phyloP scores from a whole-genome alignment of 148 eudicot species.

The Bassia scoparia region DNA sequence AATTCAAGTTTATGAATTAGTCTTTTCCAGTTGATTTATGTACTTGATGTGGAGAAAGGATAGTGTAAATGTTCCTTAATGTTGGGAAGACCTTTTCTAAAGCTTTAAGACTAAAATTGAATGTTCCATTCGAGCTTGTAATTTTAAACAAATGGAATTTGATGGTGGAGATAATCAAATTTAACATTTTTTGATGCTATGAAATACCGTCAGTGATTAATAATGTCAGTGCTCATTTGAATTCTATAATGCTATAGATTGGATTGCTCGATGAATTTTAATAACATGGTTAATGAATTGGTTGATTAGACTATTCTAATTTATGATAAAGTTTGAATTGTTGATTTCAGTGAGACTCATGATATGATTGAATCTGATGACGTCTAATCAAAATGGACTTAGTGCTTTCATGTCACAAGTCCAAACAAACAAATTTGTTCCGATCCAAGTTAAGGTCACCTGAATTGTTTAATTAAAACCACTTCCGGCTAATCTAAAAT shows the following conservation, averaged over 20 bases:
- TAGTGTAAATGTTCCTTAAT: neutral
- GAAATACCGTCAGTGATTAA: neutral
- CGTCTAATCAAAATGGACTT: no score
- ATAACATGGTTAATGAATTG: no score
- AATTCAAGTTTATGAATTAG: no score
- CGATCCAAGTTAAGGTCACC: neutral
- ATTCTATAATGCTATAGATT: no score
- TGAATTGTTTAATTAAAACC: neutral
- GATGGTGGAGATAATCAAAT: constrained; percentile 4
- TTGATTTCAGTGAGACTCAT: no score
- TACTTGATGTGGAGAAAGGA: no score
- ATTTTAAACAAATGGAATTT: constrained; percentile 19
- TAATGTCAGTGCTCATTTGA: neutral
- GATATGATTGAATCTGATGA: no score
- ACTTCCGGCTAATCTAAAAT: neutral
- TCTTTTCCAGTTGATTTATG: no score
- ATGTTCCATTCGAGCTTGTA: neutral
- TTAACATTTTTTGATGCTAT: constrained; percentile 18
- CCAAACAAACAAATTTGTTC: neutral
- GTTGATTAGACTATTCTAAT: neutral
- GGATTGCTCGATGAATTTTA: no score
- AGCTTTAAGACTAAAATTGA: no score
- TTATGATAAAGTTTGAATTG: neutral
- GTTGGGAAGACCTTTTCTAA: constrained; percentile 9
- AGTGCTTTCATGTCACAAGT: neutral